Conservation (phyloP, 495 filamentous ascomycete species). For the Opeltia flavorubescens region DNA sequence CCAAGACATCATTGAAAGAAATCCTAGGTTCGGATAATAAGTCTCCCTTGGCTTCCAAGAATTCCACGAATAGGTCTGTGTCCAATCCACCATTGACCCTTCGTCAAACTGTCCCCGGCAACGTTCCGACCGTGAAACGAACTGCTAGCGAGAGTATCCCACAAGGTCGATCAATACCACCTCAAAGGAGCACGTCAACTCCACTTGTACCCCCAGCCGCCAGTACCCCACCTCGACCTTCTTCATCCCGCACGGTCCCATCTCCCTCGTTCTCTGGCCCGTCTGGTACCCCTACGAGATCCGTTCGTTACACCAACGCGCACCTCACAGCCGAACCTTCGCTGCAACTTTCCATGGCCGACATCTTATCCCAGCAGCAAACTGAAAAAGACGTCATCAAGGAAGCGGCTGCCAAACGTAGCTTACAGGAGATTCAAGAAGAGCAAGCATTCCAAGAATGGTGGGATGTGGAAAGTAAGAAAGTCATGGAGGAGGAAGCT, state of each 20-base stretch:
- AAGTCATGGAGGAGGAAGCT: conserved; percentile 52
- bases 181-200: conserved; percentile 9
- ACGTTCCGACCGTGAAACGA: conserved; percentile 16
- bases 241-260: conserved; percentile 12
- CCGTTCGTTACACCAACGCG: conserved; percentile 33
- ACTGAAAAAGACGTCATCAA: conserved; percentile 69
- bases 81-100: conserved; percentile 43
- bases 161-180: conserved; percentile 12
- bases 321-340: conserved; percentile 36
- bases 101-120: conserved; percentile 40
- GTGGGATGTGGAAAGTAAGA: conserved; percentile 87
- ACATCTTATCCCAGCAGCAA: conserved; percentile 78
- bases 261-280: conserved; percentile 2
- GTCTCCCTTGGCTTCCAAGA: conserved; percentile 12
- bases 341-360: conserved; percentile 59
- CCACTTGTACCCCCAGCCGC: conserved; percentile 12
- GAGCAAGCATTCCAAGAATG: conserved; percentile 96
- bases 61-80: conserved; percentile 14
- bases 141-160: conserved; percentile 16
- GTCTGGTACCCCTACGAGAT: conserved; percentile 25
- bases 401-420: conserved; percentile 73
- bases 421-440: conserved; percentile 81
- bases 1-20: conserved; percentile 24
- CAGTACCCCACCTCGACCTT: conserved; percentile 6
- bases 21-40: conserved; percentile 19